Evolutionary conservation across 495 filamentous ascomycete species (phyloP).

Genomic region (Rhypophila decipiens): DNA sequence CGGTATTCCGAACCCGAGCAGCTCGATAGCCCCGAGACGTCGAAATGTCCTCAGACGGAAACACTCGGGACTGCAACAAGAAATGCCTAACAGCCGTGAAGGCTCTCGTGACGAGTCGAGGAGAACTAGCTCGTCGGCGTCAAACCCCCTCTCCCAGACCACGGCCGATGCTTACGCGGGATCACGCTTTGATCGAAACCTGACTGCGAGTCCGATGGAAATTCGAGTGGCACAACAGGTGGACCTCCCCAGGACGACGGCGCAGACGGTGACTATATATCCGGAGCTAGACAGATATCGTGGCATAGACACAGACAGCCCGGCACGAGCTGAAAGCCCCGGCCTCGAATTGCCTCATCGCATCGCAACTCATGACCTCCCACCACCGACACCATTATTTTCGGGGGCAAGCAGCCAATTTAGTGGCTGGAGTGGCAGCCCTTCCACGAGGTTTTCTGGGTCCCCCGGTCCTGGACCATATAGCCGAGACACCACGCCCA

Average conservation of each 20-base stretch:
- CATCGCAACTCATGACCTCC: slow-evolving; percentile 52
- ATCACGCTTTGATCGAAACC: slow-evolving; percentile 28
- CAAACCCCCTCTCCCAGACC: slow-evolving; percentile 27
- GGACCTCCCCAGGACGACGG: slow-evolving; percentile 23
- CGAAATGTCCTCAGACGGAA: slow-evolving; percentile 42
- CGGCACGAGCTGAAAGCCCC: slow-evolving; percentile 17
- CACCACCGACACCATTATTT: slow-evolving; percentile 59
- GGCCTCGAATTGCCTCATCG: slow-evolving; percentile 36
- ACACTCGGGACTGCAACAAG: slow-evolving; percentile 37
- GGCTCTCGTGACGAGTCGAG: slow-evolving; percentile 28
- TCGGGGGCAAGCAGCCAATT: slow-evolving; percentile 47
- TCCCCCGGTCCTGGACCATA: slow-evolving; percentile 77
- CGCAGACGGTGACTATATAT: slow-evolving; percentile 36
- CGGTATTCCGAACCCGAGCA: slow-evolving; percentile 14
- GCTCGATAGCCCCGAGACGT: no score
- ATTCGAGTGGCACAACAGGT: slow-evolving; percentile 27
- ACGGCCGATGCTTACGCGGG: slow-evolving; percentile 19
- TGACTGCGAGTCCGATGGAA: slow-evolving; percentile 35
- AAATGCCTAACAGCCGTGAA: slow-evolving; percentile 20
- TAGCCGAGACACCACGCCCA: slow-evolving; percentile 87
- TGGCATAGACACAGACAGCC: slow-evolving; percentile 24
- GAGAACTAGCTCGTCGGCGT: slow-evolving; percentile 34
- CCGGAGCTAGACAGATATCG: slow-evolving; percentile 52
- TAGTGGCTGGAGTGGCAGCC: slow-evolving; percentile 64
- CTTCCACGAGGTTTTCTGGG: slow-evolving; percentile 89